Conservation (phyloP, 1,284 basidiomycete genomes). For the Pisolithus thermaeus region DNA sequence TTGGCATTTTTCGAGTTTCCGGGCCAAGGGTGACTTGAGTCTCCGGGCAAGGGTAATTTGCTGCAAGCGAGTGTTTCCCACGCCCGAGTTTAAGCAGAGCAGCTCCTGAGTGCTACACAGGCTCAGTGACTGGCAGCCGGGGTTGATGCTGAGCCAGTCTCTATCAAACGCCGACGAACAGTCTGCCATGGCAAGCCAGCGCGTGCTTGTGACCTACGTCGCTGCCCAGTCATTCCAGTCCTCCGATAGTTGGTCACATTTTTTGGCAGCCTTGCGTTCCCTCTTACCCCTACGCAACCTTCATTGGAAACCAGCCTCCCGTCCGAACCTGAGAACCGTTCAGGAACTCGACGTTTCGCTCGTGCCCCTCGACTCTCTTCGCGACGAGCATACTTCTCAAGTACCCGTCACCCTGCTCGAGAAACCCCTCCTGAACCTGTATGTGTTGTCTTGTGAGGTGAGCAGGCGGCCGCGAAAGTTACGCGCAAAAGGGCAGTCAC, state of each 20-base stretch:
- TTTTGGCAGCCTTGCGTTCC: constrained; percentile 56
- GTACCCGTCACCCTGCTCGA: constrained; percentile 77
- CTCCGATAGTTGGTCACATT: constrained; percentile 66
- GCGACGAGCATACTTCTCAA: constrained; percentile 71
- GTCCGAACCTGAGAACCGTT: constrained; percentile 75
- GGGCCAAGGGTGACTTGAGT: too few species aligned
- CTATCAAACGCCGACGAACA: not conserved
- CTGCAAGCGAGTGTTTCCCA: constrained; percentile 4
- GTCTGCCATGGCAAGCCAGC: constrained; percentile 24
- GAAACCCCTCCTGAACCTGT: constrained; percentile 80
- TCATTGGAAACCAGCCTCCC: constrained; percentile 79
- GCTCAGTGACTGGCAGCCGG: too few species aligned
- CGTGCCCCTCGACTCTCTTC: constrained; percentile 62
- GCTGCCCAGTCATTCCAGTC: constrained; percentile 57
- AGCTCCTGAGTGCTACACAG: too few species aligned
- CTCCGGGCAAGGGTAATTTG: not conserved
- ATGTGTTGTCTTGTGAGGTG: constrained; percentile 86
- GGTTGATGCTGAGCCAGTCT: too few species aligned
- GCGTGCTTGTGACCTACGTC: constrained; percentile 61
- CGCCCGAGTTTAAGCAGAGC: not conserved
- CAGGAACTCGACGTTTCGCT: constrained; percentile 80
- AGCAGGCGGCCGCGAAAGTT: constrained; percentile 10
- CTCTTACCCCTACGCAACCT: constrained; percentile 85
- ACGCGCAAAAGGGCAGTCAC: constrained; percentile 1
- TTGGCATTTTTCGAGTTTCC: constrained; percentile 34